Conservation (phyloP, 306 rosid species). For the Castanospermum australe region DNA sequence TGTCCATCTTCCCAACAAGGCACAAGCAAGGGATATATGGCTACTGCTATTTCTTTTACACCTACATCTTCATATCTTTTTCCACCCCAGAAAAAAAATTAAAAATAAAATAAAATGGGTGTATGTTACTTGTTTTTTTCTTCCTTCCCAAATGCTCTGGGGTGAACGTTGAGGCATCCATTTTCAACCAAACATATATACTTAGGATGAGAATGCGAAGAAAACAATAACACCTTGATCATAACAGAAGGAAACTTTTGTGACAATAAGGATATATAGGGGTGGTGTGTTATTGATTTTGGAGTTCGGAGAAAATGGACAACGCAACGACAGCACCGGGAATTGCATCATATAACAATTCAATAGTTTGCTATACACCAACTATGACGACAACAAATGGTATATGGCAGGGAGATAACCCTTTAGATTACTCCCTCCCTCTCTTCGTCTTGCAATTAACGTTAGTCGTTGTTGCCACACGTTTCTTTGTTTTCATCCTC, state of each 20-base stretch:
- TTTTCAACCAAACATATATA: neutral
- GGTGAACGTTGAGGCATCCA: too few species aligned
- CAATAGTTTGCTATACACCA: constrained; percentile 67
- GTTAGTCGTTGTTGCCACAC: constrained; percentile 56
- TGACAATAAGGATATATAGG: neutral
- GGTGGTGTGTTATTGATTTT: neutral
- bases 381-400: constrained; percentile 71
- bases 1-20: neutral
- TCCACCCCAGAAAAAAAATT: too few species aligned
- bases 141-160: neutral
- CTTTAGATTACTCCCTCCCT: constrained; percentile 72
- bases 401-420: constrained; percentile 69
- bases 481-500: constrained; percentile 59
- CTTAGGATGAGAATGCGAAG: neutral
- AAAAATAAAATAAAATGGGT: too few species aligned
- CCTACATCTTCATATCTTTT: neutral
- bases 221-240: neutral
- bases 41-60: neutral
- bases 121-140: too few species aligned
- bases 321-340: neutral
- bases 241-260: neutral
- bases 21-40: neutral
- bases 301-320: neutral
- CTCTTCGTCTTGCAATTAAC: constrained; percentile 70
- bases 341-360: constrained; percentile 20